phyloP scores from a whole-genome alignment of 495 filamentous ascomycete species.

The Hypoxylon subgilvum region DNA sequence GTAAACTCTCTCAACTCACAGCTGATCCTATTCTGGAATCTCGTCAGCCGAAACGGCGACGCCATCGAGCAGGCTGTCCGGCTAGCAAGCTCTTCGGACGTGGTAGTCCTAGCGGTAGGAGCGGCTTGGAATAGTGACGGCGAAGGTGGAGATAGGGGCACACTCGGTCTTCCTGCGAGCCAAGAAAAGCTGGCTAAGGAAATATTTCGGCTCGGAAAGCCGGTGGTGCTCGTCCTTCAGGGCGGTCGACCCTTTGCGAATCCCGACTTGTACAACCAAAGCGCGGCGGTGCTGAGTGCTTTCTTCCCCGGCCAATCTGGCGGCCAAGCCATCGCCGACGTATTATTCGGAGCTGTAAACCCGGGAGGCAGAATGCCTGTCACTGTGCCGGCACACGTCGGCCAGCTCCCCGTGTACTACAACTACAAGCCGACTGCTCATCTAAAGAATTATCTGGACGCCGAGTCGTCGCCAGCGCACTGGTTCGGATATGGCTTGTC shows the following conservation, averaged over 20 bases:
- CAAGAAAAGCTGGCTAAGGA: conserved; percentile 44
- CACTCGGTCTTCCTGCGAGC: conserved; percentile 43
- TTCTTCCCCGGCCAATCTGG: conserved; percentile 54
- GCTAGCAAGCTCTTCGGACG: conserved; percentile 44
- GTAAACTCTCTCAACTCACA: conserved; percentile 52
- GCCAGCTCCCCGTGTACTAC: conserved; percentile 49
- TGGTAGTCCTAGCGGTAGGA: conserved; percentile 51
- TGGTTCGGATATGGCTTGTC: conserved; percentile 51
- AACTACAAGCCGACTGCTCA: conserved; percentile 47
- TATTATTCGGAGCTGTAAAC: conserved; percentile 51
- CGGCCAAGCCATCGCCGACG: conserved; percentile 55
- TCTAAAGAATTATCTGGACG: conserved; percentile 41
- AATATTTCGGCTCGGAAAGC: conserved; percentile 49
- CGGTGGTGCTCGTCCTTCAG: conserved; percentile 50
- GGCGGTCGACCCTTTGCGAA: conserved; percentile 53
- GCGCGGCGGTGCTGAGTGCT: conserved; percentile 45
- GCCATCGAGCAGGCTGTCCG: conserved; percentile 44
- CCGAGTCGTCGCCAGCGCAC: conserved; percentile 39
- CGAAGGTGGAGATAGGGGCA: conserved; percentile 51
- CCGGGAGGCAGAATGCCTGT: conserved; percentile 52
- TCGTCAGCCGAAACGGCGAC: conserved; percentile 46
- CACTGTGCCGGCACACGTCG: conserved; percentile 45
- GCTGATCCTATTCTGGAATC: conserved; percentile 54
- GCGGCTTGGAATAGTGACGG: conserved; percentile 54
- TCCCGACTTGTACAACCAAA: conserved; percentile 43